Evolutionary conservation across 1,139 yeast genomes (phyloP), one percentile per base, ranked within the genome.

Genomic region (Candida glucosophila): DNA sequence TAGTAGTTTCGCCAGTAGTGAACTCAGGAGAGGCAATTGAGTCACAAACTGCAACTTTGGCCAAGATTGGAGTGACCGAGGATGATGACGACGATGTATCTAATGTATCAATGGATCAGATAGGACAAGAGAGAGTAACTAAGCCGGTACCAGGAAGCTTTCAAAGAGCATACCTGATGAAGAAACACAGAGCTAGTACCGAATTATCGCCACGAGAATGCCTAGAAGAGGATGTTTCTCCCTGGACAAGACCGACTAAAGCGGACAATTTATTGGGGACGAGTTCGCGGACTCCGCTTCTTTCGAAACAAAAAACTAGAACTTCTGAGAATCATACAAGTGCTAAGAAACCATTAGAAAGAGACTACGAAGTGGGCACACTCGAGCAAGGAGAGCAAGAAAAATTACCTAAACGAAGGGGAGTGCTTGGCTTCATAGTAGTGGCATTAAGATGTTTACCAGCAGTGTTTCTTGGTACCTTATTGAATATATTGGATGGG

Each of bases 401-500:
- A 6, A 19, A 19, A 6, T 13, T 19, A 10, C 9, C 9, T 7
- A 7, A 8, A 7, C 12, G 7, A 10, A n/a, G n/a, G n/a, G n/a
- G n/a, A n/a, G n/a, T n/a, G n/a, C n/a, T n/a, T n/a, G 12, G 12
- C 7, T n/a, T 8, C 7, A 7, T 11, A 19, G 21, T 13, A n/a
- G 12, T 6, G 9, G 12, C 12, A 8, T 10, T 19, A 8, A 19
- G 12, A 10, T 13, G 9, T n/a, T 31, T 75, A 2, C 92, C 93
- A 0, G 77, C 95, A 0, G 95, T 88, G 5, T 69, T 85, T 23
- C 58, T 90, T 22, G 98, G 98, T 1, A 65, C 86, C 0, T 55
- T 90, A 24, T 61, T 90, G 24, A 90, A 90, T 45, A 80, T 90
- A 26, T 67, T 90, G 29, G 98, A 90, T 52, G 98, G 95, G 0